Evolutionary conservation across 2,329 filamentous ascomycete genomes (phyloP), one percentile per base, ranked within the genome.

Genomic region (Nemania sp.): DNA sequence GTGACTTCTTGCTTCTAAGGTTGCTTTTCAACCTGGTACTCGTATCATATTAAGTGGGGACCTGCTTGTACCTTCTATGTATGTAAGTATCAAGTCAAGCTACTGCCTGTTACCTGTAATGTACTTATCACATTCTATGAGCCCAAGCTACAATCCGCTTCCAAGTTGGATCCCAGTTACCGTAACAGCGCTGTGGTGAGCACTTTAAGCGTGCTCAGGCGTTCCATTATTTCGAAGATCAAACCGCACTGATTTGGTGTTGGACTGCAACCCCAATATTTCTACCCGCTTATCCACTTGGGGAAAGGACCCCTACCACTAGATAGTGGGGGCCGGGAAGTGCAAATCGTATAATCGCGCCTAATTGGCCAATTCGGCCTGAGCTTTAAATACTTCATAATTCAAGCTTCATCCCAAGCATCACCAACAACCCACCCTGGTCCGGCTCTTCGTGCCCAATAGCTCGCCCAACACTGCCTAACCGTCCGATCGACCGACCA

Each of bases 311-410:
- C 47, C 47, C 14, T 42, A 36, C 40, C n/a, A n/a, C n/a, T n/a
- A n/a, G n/a, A n/a, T n/a, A n/a, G n/a, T n/a, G n/a, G n/a, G n/a
- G n/a, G n/a, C n/a, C n/a, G n/a, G n/a, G n/a, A n/a, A n/a, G n/a
- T n/a, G n/a, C 47, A 33, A 46, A 41, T n/a, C 14, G 5, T 26
- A 6, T 28, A n/a, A 14, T 2, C 17, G 30, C 33, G 20, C 43
- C 14, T 49, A 5, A 57, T 57, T 57, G 55, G 55, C 19, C 48
- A 54, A 57, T 52, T 44, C 14, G 45, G 3, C 22, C 20, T 28
- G 15, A 31, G 24, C 36, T 48, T 36, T 54, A 22, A 19, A 15
- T 17, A 26, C 14, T 49, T 19, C 36, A 22, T 28, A 34, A 26
- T 46, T 54, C 36, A 34, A 46, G 28, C 22, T 37, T 47, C 47